phyloP scores from a whole-genome alignment of 345 rosid genomes.

The Eucalyptus caleyi region DNA sequence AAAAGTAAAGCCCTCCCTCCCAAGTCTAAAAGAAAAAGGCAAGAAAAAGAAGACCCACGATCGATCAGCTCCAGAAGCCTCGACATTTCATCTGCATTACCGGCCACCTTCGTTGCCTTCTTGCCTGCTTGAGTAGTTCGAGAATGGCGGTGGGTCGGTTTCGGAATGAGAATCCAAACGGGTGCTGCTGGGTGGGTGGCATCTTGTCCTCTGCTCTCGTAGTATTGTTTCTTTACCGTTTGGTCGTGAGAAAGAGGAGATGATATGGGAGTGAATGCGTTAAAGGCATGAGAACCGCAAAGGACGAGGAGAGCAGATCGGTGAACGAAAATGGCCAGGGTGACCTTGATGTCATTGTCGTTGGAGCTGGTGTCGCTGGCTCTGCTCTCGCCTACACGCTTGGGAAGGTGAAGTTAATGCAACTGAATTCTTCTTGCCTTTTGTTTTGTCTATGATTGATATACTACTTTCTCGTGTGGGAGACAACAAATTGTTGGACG shows the following conservation, averaged over 20 bases:
- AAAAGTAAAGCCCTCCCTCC: neutral
- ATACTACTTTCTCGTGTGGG: neutral
- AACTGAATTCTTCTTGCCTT: neutral
- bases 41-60: neutral
- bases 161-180: neutral
- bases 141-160: neutral
- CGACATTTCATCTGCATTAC: neutral
- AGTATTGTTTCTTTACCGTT: neutral
- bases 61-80: neutral
- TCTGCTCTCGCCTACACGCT: neutral
- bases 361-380: neutral
- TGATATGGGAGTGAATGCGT: neutral
- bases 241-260: neutral
- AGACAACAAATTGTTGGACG: neutral
- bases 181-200: neutral
- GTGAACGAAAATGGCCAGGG: neutral
- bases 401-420: neutral
- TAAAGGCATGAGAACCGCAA: neutral
- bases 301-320: neutral
- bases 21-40: neutral
- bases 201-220: neutral
- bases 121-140: neutral
- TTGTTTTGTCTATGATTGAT: neutral
- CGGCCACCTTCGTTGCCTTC: neutral
- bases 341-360: neutral